phyloP scores from a whole-genome alignment of 768 basidiomycete genomes.

The Cystofilobasidium ferigula region DNA sequence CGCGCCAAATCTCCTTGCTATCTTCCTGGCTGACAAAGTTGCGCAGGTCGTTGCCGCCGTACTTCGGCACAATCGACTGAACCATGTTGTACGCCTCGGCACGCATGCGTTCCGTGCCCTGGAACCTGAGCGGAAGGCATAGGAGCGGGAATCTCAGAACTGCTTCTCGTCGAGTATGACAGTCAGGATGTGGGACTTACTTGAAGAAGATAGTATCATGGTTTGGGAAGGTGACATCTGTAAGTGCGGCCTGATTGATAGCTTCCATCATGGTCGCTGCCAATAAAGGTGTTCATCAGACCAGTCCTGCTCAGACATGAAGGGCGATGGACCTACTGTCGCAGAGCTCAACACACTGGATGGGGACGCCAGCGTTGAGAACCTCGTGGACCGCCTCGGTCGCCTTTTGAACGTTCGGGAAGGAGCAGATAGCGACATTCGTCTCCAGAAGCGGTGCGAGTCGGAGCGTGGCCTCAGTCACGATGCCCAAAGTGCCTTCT shows the following conservation, averaged over 20 bases:
- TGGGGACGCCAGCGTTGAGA: conserved; percentile 15
- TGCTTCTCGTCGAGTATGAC: no score
- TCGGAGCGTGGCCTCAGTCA: conserved; percentile 54
- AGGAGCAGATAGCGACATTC: conserved; percentile 77
- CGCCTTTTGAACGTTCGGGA: conserved; percentile 65
- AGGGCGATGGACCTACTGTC: not conserved
- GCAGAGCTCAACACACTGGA: conserved; percentile 25
- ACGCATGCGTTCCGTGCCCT: conserved; percentile 5
- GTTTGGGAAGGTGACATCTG: conserved; percentile 47
- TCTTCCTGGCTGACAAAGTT: conserved; percentile 14
- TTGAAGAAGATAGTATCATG: conserved; percentile 83
- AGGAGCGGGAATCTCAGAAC: no score
- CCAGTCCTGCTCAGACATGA: not conserved
- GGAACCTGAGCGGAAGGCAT: no score
- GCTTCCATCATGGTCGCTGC: conserved; percentile 28
- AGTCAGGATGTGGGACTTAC: no score
- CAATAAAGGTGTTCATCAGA: not conserved
- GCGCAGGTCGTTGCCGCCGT: conserved; percentile 19
- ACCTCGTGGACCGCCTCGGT: conserved; percentile 65
- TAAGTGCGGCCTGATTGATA: conserved; percentile 23
- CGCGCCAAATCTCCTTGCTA: conserved; percentile 23
- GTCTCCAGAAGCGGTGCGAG: conserved; percentile 71
- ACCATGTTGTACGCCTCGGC: conserved; percentile 18
- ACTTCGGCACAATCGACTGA: conserved; percentile 15
- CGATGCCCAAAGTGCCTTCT: conserved; percentile 41